Evolutionary conservation across 768 basidiomycete species (phyloP).

Genomic region (Pulveroboletus frians): DNA sequence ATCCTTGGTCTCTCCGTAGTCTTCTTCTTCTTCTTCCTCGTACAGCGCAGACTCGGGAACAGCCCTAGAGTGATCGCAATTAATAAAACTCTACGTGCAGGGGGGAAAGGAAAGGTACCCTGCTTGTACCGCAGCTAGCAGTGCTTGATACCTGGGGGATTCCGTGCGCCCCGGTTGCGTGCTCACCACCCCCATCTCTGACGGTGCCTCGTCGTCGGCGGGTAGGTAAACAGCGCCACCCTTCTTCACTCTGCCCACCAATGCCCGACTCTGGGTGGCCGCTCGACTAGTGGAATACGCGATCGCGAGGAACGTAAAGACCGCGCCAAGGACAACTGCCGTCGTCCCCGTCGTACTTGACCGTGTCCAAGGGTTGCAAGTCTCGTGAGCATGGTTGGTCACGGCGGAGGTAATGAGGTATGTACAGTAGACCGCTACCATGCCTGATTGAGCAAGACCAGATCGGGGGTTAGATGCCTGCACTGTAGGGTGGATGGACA

Average conservation of each 20-base stretch:
- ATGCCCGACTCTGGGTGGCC: constrained; percentile 89
- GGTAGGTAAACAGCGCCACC: constrained; percentile 61
- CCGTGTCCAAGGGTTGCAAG: constrained; percentile 85
- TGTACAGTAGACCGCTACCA: constrained; percentile 98
- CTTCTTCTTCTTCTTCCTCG: constrained; percentile 71
- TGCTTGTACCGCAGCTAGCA: constrained; percentile 93
- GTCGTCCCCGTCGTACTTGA: constrained; percentile 71
- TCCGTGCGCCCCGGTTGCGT: constrained; percentile 82
- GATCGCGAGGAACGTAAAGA: constrained; percentile 97
- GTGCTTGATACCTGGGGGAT: constrained; percentile 86
- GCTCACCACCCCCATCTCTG: constrained; percentile 72
- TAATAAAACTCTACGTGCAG: neutral
- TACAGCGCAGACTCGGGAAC: constrained; percentile 89
- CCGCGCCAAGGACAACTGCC: constrained; percentile 82
- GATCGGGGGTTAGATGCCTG: constrained; percentile 93
- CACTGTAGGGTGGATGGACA: constrained; percentile 79
- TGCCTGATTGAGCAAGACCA: constrained; percentile 89
- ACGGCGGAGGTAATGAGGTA: constrained; percentile 94
- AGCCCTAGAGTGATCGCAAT: constrained; percentile 44
- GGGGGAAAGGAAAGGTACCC: constrained; percentile 50
- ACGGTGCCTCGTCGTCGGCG: constrained; percentile 48
- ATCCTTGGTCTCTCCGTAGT: constrained; percentile 70
- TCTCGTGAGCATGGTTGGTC: constrained; percentile 80
- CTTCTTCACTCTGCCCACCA: constrained; percentile 70
- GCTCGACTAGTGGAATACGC: constrained; percentile 96